Conservation (phyloP, 1,284 basidiomycete genomes). For the Marasmius tenuissimus region DNA sequence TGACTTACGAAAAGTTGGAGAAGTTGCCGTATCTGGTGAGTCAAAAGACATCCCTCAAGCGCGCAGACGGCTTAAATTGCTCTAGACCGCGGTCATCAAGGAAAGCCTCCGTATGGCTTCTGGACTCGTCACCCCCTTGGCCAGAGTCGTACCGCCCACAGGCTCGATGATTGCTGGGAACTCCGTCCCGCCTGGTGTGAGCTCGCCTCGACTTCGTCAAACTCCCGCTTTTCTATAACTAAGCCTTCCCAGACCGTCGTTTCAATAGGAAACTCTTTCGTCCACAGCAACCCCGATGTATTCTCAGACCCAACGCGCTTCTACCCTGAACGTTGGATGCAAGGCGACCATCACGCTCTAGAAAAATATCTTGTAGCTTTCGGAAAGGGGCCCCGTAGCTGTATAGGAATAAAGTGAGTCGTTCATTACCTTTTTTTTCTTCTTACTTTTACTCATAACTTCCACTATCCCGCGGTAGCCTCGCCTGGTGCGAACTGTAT, state of each 20-base stretch:
- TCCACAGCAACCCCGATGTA: constrained; percentile 19
- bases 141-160: constrained; percentile 18
- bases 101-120: constrained; percentile 30
- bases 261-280: constrained; percentile 19
- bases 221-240: background rate
- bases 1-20: constrained; percentile 25
- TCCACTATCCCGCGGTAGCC: background rate
- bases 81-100: constrained; percentile 29
- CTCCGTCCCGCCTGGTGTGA: constrained; percentile 21
- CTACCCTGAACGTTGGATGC: constrained; percentile 29
- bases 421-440: background rate
- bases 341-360: constrained; percentile 4
- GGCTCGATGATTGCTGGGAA: constrained; percentile 16
- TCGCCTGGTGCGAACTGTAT: constrained; percentile 13
- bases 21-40: constrained; percentile 36
- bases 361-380: constrained; percentile 20
- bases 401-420: constrained; percentile 22
- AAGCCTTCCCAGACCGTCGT: constrained; percentile 20
- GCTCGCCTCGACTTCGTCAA: background rate
- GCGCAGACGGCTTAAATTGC: background rate
- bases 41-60: background rate
- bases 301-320: constrained; percentile 26
- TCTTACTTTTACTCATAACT: background rate
- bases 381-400: constrained; percentile 21
- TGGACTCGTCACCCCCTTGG: constrained; percentile 15